Conservation (phyloP, 2,329 filamentous ascomycete species). For the Gremmenia infestans region DNA sequence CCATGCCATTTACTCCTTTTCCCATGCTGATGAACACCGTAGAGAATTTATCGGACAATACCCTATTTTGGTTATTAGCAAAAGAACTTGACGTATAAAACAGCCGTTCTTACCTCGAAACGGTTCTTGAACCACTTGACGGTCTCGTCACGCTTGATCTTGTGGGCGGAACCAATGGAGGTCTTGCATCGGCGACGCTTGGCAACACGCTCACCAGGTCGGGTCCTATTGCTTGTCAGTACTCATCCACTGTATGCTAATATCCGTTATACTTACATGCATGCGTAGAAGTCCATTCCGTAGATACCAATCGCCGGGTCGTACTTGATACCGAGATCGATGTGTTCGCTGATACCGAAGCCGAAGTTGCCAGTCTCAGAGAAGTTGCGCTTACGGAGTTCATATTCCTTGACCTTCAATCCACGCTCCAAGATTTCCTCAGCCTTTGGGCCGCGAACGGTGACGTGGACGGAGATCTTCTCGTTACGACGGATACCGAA, state of each 20-base stretch:
- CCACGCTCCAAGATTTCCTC: conserved; percentile 99
- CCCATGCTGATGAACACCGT: conserved; percentile 18
- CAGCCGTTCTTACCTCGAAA: conserved; percentile 22
- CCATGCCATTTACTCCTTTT: conserved; percentile 25
- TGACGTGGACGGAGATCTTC: conserved; percentile 99
- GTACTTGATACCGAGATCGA: conserved; percentile 99
- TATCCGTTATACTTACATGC: conserved; percentile 66
- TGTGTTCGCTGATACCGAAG: conserved; percentile 99
- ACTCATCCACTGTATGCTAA: background rate
- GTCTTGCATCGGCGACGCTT: conserved; percentile 88
- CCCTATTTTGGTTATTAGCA: conserved; percentile 52
- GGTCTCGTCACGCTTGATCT: conserved; percentile 91
- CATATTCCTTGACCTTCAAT: conserved; percentile 99
- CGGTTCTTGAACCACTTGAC: conserved; percentile 89
- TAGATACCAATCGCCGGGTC: conserved; percentile 97
- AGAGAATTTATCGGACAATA: conserved; percentile 82
- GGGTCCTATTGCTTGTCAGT: conserved; percentile 55
- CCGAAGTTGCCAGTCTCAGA: conserved; percentile 99
- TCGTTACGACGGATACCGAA: conserved; percentile 99
- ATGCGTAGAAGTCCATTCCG: conserved; percentile 99
- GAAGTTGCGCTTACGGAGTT: conserved; percentile 99
- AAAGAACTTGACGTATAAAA: background rate
- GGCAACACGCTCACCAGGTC: conserved; percentile 95
- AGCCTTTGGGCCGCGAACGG: conserved; percentile 97
- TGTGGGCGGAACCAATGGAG: conserved; percentile 81